phyloP scores from a whole-genome alignment of 1,139 yeast species.

The Candida dubliniensis region DNA sequence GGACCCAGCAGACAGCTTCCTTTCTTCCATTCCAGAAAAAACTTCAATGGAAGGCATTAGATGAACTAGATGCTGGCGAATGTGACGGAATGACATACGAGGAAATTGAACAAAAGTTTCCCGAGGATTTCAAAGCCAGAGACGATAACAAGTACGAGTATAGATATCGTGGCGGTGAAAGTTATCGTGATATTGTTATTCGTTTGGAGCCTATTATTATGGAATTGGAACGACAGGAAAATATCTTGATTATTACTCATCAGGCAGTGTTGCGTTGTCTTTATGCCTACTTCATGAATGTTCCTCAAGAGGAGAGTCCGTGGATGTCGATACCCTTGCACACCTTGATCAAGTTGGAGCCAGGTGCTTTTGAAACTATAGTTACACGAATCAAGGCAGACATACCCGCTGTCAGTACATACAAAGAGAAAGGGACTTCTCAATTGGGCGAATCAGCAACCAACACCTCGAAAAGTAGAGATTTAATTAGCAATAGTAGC shows the following conservation, averaged over 20 bases:
- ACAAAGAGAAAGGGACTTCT: constrained; percentile 89
- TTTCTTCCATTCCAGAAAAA: constrained; percentile 74
- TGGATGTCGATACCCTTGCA: constrained; percentile 99
- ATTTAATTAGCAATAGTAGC: constrained; percentile 36
- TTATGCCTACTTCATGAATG: constrained; percentile 97
- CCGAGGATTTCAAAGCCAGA: constrained; percentile 88
- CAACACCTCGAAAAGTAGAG: constrained; percentile 36
- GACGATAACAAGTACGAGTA: constrained; percentile 96
- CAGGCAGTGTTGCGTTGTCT: constrained; percentile 96
- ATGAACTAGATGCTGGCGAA: constrained; percentile 96
- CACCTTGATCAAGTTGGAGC: constrained; percentile 89
- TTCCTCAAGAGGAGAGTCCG: constrained; percentile 95
- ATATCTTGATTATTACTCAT: constrained; percentile 91
- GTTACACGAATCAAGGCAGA: constrained; percentile 91
- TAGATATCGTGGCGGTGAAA: constrained; percentile 95
- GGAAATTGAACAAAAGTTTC: constrained; percentile 69
- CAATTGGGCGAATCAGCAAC: constrained; percentile 61
- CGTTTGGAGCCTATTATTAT: constrained; percentile 94
- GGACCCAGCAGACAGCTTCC: constrained; percentile 93
- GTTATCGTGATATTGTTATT: constrained; percentile 92
- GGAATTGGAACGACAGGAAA: constrained; percentile 97
- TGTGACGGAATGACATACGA: constrained; percentile 95
- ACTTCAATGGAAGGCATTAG: constrained; percentile 93
- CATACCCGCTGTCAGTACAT: constrained; percentile 96
- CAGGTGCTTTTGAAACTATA: constrained; percentile 85